phyloP scores from a whole-genome alignment of 495 filamentous ascomycete genomes.

The Aspergillus haitiensis region DNA sequence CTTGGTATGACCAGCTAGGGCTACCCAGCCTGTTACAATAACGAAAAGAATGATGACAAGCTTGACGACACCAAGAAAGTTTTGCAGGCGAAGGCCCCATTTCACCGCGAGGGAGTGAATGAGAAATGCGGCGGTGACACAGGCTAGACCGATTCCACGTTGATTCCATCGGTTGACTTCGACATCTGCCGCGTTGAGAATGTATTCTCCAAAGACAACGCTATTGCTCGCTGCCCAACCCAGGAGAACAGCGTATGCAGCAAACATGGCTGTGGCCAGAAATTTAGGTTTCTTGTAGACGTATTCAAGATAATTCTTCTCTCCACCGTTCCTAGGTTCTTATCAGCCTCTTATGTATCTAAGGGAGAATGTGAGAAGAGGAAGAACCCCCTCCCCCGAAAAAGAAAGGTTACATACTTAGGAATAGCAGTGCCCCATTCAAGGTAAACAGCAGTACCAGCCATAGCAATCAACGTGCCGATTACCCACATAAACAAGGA shows the following conservation, averaged over 20 bases:
- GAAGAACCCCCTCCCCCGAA: neutral
- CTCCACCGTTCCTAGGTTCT: constrained; percentile 60
- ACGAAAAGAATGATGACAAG: constrained; percentile 67
- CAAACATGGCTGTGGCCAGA: constrained; percentile 63
- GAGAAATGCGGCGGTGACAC: constrained; percentile 61
- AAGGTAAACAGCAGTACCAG: constrained; percentile 54
- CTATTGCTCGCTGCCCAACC: constrained; percentile 62
- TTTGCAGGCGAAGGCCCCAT: constrained; percentile 67
- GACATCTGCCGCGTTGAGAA: constrained; percentile 61
- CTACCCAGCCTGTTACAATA: constrained; percentile 63
- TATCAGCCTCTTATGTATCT: constrained; percentile 1
- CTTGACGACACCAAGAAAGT: constrained; percentile 67
- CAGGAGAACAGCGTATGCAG: constrained; percentile 56
- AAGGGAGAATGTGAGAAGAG: neutral
- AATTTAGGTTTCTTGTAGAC: constrained; percentile 64
- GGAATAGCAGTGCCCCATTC: constrained; percentile 57
- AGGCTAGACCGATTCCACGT: constrained; percentile 65
- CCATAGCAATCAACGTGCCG: constrained; percentile 50
- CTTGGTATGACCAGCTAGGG: constrained; percentile 50
- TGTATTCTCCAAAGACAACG: constrained; percentile 69
- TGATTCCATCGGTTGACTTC: constrained; percentile 66
- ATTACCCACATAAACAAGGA: constrained; percentile 55
- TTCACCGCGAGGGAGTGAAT: constrained; percentile 62
- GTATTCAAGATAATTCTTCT: constrained; percentile 71
- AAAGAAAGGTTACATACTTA: constrained; percentile 26